Evolutionary conservation across 305 asterid species (phyloP).

Genomic region (Plantago coronopus): DNA sequence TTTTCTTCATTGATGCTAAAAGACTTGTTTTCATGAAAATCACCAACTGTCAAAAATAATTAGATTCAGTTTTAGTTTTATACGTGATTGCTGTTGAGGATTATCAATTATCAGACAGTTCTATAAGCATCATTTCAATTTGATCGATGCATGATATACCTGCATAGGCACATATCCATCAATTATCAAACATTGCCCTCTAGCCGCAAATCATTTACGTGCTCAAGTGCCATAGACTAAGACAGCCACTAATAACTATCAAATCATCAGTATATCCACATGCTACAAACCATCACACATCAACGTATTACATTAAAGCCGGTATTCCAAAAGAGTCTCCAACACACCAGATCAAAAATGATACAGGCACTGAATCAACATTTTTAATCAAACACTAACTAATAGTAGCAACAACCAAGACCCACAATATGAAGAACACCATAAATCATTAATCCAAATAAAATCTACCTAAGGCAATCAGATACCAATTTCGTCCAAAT

Average conservation of each 20-base stretch:
- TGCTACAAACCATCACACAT: neutral
- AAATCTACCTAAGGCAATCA: neutral
- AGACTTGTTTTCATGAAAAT: too few species aligned
- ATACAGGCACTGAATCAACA: neutral
- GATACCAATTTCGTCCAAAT: conserved; percentile 9
- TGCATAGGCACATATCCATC: neutral
- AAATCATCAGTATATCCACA: neutral
- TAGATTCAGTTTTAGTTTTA: too few species aligned
- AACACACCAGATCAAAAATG: neutral
- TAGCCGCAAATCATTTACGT: neutral
- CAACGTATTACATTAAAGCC: neutral
- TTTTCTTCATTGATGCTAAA: too few species aligned
- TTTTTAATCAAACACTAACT: neutral
- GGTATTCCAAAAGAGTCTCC: neutral
- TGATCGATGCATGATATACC: too few species aligned
- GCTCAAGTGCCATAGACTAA: neutral
- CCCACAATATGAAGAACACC: neutral
- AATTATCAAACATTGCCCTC: neutral
- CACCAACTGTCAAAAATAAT: too few species aligned
- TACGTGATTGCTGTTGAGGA: too few species aligned
- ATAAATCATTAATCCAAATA: neutral
- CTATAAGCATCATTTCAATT: too few species aligned
- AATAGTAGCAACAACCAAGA: conserved; percentile 2
- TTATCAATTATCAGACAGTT: too few species aligned
- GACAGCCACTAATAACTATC: neutral